These are phyloP conservation scores for Petunia axillaris DNA, from an alignment of 257 asterid genomes.

Conservation along the genomic window DNA sequence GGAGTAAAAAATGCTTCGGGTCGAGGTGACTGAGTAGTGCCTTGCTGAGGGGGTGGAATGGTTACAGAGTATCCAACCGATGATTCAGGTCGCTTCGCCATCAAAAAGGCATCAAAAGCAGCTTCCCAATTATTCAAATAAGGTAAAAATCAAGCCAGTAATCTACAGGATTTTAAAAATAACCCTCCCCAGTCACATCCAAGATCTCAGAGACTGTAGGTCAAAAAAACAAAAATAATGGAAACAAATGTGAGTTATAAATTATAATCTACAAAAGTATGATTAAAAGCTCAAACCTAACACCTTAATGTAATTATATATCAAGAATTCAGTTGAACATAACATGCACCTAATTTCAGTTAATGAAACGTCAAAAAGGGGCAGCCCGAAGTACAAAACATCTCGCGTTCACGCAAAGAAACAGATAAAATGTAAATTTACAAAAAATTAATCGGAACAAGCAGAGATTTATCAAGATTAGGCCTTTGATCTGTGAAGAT, in stretches of 20 bases:
- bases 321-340: slow-evolving; percentile 12
- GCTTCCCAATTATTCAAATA: background rate
- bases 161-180: slow-evolving; percentile 14
- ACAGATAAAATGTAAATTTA: background rate
- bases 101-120: slow-evolving; percentile 27
- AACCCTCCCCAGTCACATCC: slow-evolving; percentile 23
- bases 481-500: background rate
- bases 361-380: too few species aligned
- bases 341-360: background rate
- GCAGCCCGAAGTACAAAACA: too few species aligned
- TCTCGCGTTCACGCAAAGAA: background rate
- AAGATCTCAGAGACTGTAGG: slow-evolving; percentile 17
- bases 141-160: slow-evolving; percentile 18
- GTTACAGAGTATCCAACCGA: slow-evolving; percentile 48
- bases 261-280: background rate
- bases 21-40: slow-evolving; percentile 27
- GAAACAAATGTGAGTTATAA: background rate
- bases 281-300: background rate
- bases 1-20: slow-evolving; percentile 42
- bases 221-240: background rate
- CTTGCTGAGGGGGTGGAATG: slow-evolving; percentile 33
- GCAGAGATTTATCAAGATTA: slow-evolving; percentile 9
- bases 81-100: slow-evolving; percentile 67
- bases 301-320: background rate
- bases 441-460: background rate